Percentiles rank a stretch among this genome's conserved stretches.
Conservation (phyloP, 2,329 filamentous ascomycete genomes). For the Monosporascus sp. region DNA sequence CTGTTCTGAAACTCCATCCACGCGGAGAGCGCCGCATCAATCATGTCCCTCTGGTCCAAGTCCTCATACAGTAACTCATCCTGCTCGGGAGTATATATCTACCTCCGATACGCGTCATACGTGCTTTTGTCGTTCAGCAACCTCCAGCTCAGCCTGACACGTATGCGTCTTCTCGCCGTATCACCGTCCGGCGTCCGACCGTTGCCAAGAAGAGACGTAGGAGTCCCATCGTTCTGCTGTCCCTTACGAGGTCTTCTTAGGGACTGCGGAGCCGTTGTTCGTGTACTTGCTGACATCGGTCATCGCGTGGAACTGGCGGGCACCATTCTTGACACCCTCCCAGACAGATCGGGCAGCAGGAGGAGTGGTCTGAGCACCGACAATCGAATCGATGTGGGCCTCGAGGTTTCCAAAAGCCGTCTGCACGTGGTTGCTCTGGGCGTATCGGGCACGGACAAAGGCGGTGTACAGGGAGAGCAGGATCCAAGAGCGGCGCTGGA, state of each 20-base stretch:
- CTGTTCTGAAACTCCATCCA: not conserved
- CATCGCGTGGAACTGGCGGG: slow-evolving; percentile 68
- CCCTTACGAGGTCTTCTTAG: slow-evolving; percentile 61
- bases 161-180: slow-evolving; percentile 11
- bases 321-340: slow-evolving; percentile 68
- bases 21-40: not conserved
- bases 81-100: not conserved
- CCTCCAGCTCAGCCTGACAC: slow-evolving; percentile 3
- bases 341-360: slow-evolving; percentile 74
- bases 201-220: slow-evolving; percentile 5
- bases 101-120: not conserved
- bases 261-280: slow-evolving; percentile 43
- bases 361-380: slow-evolving; percentile 82
- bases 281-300: slow-evolving; percentile 76
- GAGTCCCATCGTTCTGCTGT: not conserved
- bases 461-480: slow-evolving; percentile 78
- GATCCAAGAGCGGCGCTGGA: slow-evolving; percentile 88
- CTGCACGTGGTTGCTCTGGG: slow-evolving; percentile 92
- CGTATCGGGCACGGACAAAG: slow-evolving; percentile 86
- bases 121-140: not conserved
- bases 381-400: slow-evolving; percentile 71
- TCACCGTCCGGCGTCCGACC: slow-evolving; percentile 14
- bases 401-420: slow-evolving; percentile 67
- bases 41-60: not conserved
- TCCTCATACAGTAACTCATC: not conserved